Evolutionary conservation across 371 early-diverging fungal genomes (phyloP).

Genomic region (Smittium culicis): DNA sequence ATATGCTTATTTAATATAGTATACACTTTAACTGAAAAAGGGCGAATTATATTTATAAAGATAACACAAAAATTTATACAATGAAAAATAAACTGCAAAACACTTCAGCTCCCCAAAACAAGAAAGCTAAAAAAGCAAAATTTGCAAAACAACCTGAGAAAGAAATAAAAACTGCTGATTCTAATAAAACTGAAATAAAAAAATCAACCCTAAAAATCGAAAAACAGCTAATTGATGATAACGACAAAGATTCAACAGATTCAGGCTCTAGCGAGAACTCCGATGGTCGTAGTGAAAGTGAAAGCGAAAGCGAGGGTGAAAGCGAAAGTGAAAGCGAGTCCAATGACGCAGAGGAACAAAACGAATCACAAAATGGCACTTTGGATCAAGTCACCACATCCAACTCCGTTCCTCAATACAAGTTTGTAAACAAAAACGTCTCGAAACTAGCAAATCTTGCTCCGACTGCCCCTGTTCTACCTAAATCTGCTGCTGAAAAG

Average conservation of each 20-base stretch:
- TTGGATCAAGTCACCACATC: neutral
- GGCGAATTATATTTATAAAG: too few species aligned
- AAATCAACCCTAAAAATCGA: too few species aligned
- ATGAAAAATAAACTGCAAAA: too few species aligned
- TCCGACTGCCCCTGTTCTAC: conserved; percentile 53
- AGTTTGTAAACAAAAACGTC: conserved; percentile 19
- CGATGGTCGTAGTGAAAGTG: neutral
- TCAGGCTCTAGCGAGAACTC: neutral
- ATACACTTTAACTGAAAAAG: too few species aligned
- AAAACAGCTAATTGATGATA: too few species aligned
- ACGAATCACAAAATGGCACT: neutral
- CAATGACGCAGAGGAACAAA: neutral
- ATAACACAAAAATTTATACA: too few species aligned
- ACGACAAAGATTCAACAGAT: neutral
- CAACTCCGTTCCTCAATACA: conserved; percentile 7
- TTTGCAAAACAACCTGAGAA: too few species aligned
- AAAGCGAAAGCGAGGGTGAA: neutral
- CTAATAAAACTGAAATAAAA: too few species aligned
- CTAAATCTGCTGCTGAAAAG: conserved; percentile 56
- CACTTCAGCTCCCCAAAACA: conserved; percentile 20
- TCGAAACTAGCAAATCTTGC: conserved; percentile 25
- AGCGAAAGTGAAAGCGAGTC: neutral
- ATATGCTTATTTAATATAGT: too few species aligned
- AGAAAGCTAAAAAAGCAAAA: too few species aligned
- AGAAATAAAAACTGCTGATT: too few species aligned